Percentiles rank a stretch among this genome's conserved stretches.
phyloP scores from a whole-genome alignment of 2,329 filamentous ascomycete species.

The Phyllosticta citribraziliensis region DNA sequence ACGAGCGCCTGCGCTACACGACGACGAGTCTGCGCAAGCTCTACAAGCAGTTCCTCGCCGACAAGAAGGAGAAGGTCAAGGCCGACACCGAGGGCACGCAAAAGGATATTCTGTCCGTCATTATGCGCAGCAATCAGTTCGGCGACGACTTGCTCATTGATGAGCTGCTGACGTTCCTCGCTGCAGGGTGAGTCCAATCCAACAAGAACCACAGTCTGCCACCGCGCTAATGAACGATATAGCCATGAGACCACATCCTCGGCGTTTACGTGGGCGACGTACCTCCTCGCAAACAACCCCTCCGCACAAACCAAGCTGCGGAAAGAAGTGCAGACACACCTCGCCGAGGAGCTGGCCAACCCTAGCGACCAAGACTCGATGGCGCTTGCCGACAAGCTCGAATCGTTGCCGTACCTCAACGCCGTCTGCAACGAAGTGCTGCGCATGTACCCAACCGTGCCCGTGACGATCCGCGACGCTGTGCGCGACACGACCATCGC shows the following conservation, averaged over 20 bases:
- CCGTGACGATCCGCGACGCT: slow-evolving; percentile 22
- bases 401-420: slow-evolving; percentile 36
- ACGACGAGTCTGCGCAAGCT: slow-evolving; percentile 30
- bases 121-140: slow-evolving; percentile 44
- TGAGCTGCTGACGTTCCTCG: slow-evolving; percentile 47
- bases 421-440: slow-evolving; percentile 36
- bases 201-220: neutral
- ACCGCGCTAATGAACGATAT: neutral
- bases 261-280: slow-evolving; percentile 65
- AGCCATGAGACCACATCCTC: slow-evolving; percentile 68
- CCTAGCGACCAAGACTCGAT: slow-evolving; percentile 16
- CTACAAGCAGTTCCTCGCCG: slow-evolving; percentile 37
- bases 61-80: slow-evolving; percentile 36
- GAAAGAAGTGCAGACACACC: slow-evolving; percentile 52
- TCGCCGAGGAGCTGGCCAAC: slow-evolving; percentile 38
- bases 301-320: slow-evolving; percentile 58
- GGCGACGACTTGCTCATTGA: slow-evolving; percentile 44
- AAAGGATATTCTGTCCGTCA: slow-evolving; percentile 37
- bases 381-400: slow-evolving; percentile 24
- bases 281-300: slow-evolving; percentile 57
- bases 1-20: slow-evolving; percentile 29
- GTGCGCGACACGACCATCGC: slow-evolving; percentile 23
- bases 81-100: slow-evolving; percentile 21
- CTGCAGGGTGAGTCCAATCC: slow-evolving; percentile 38
- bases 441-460: slow-evolving; percentile 30